A percentile compares a stretch with the other conserved stretches of the same genome.
Conservation (phyloP, 257 asterid species). For the Gardenia jasminoides region DNA sequence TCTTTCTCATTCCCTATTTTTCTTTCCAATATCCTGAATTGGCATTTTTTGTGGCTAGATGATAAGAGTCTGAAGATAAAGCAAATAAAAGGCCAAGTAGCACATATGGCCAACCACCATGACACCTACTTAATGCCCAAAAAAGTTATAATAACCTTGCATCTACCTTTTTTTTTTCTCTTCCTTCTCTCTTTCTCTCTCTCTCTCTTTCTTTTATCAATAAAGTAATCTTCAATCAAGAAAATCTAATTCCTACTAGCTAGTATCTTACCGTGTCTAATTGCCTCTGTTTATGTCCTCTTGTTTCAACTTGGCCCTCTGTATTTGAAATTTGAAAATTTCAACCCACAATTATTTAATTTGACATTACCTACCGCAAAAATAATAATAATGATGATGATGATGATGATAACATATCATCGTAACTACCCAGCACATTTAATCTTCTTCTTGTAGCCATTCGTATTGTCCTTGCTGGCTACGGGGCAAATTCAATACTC, state of each 20-base stretch:
- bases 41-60: slow-evolving; percentile 68
- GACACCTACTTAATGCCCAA: slow-evolving; percentile 65
- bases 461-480: slow-evolving; percentile 21
- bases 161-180: slow-evolving; percentile 16
- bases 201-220: too few relatives aligned
- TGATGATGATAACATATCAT: not conserved
- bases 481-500: not conserved
- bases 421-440: slow-evolving; percentile 10
- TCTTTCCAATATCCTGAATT: slow-evolving; percentile 11
- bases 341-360: not conserved
- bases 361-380: not conserved
- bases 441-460: not conserved
- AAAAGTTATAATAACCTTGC: slow-evolving; percentile 39
- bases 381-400: not conserved
- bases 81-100: slow-evolving; percentile 60
- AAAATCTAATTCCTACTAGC: slow-evolving; percentile 10
- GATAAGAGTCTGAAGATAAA: slow-evolving; percentile 67
- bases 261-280: not conserved
- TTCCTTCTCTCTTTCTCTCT: too few relatives aligned
- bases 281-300: not conserved
- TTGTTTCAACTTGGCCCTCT: not conserved
- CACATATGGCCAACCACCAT: slow-evolving; percentile 69
- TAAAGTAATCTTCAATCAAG: slow-evolving; percentile 9
- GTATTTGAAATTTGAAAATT: not conserved
- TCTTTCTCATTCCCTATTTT: not conserved